These are phyloP conservation scores for Sungouiella thailandica DNA, from an alignment of 805 yeast species.

Conservation along the genomic window DNA sequence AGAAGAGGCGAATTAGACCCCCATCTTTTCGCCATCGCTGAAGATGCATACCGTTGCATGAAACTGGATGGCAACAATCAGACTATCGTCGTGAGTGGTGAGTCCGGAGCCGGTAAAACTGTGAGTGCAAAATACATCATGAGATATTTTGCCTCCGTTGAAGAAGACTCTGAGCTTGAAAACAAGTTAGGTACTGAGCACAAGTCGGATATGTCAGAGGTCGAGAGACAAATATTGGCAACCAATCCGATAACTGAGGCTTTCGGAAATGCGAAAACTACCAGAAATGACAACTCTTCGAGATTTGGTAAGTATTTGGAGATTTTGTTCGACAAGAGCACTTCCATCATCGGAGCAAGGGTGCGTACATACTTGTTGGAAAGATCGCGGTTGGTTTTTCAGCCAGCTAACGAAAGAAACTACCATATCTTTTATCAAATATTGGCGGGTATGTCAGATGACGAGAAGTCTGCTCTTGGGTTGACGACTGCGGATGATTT, in stretches of 20 bases:
- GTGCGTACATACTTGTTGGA: slow-evolving; percentile 90
- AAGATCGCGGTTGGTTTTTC: slow-evolving; percentile 91
- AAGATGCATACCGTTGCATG: slow-evolving; percentile 95
- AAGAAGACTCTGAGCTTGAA: slow-evolving; percentile 38
- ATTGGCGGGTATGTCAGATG: slow-evolving; percentile 62
- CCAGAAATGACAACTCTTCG: slow-evolving; percentile 95
- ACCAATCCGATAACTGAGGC: slow-evolving; percentile 98
- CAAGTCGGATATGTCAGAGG: slow-evolving; percentile 71
- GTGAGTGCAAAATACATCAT: slow-evolving; percentile 95
- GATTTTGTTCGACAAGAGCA: slow-evolving; percentile 70
- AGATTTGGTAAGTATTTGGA: slow-evolving; percentile 96
- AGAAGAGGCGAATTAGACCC: slow-evolving; percentile 95
- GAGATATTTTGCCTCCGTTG: slow-evolving; percentile 97
- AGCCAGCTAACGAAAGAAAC: slow-evolving; percentile 85
- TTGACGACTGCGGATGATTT: slow-evolving; percentile 65
- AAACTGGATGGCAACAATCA: slow-evolving; percentile 79
- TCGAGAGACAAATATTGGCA: slow-evolving; percentile 91
- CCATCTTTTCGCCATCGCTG: slow-evolving; percentile 95
- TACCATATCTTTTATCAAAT: slow-evolving; percentile 93
- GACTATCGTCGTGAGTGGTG: slow-evolving; percentile 96
- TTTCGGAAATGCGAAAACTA: slow-evolving; percentile 96
- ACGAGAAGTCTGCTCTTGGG: slow-evolving; percentile 52
- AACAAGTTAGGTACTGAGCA: slow-evolving; percentile 31
- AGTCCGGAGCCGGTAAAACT: slow-evolving; percentile 98
- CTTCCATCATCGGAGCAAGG: slow-evolving; percentile 88